Evolutionary conservation across 306 rosid species (phyloP).

Genomic region (Aeschynomene evenia): DNA sequence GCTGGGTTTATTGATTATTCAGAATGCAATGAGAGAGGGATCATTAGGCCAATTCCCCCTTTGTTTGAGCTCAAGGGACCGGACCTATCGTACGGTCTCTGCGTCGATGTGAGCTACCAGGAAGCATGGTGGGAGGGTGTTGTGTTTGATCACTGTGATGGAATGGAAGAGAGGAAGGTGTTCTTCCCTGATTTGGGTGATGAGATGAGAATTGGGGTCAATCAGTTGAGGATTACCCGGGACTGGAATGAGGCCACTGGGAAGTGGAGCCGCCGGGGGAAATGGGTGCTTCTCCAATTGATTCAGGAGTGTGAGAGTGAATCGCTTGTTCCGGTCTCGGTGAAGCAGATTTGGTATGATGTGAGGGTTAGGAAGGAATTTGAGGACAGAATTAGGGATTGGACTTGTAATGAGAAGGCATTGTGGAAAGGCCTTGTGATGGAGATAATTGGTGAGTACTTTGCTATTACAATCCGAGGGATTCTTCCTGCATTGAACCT

Average conservation of each 20-base stretch:
- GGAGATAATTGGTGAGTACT: constrained; percentile 56
- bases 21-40: constrained; percentile 38
- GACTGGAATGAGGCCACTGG: constrained; percentile 69
- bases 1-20: background rate
- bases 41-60: constrained; percentile 72
- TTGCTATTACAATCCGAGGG: constrained; percentile 38
- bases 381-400: constrained; percentile 43
- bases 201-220: constrained; percentile 45
- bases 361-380: constrained; percentile 48
- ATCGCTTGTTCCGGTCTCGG: constrained; percentile 49
- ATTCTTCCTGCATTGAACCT: constrained; percentile 31
- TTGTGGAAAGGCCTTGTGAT: constrained; percentile 60
- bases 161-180: constrained; percentile 50
- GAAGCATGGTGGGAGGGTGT: constrained; percentile 99
- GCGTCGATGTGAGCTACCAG: constrained; percentile 63
- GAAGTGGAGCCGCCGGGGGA: constrained; percentile 65
- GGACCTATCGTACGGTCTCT: constrained; percentile 57
- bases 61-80: constrained; percentile 8
- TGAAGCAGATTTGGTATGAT: constrained; percentile 88
- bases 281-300: constrained; percentile 72
- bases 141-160: constrained; percentile 58
- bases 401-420: constrained; percentile 60
- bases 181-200: constrained; percentile 92
- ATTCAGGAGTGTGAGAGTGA: constrained; percentile 54
- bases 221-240: constrained; percentile 53